A percentile compares a stretch with the other conserved stretches of the same genome.
phyloP scores from a whole-genome alignment of 1,139 yeast species.

The Candida tropicalis region DNA sequence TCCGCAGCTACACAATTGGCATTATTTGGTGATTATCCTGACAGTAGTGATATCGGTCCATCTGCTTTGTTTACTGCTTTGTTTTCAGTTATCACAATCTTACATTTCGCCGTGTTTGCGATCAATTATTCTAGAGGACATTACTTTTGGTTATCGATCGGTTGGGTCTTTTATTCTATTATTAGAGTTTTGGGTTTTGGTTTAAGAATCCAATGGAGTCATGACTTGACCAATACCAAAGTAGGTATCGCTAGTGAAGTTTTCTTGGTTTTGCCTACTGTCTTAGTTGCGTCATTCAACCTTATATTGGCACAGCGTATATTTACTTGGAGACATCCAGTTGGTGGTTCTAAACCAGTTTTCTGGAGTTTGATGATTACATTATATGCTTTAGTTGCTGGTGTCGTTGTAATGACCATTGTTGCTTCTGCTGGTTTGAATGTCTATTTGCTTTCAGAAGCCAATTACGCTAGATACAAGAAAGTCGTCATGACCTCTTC shows the following conservation, averaged over 20 bases:
- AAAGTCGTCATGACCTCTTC: constrained; percentile 62
- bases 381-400: constrained; percentile 56
- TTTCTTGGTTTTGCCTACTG: constrained; percentile 58
- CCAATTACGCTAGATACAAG: constrained; percentile 51
- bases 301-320: constrained; percentile 74
- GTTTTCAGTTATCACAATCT: constrained; percentile 50
- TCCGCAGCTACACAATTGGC: constrained; percentile 48
- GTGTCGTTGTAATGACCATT: constrained; percentile 67
- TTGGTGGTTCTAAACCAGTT: constrained; percentile 58
- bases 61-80: constrained; percentile 58
- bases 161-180: constrained; percentile 55
- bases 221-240: constrained; percentile 44
- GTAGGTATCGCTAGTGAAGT: constrained; percentile 65
- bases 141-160: constrained; percentile 59
- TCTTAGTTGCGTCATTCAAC: constrained; percentile 58
- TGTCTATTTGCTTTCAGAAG: constrained; percentile 52
- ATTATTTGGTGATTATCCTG: constrained; percentile 70
- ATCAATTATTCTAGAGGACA: constrained; percentile 63
- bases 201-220: constrained; percentile 61
- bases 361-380: constrained; percentile 59
- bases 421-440: constrained; percentile 69
- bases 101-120: constrained; percentile 53
- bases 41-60: constrained; percentile 59
- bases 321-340: constrained; percentile 84
- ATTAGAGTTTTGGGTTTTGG: constrained; percentile 63